These are phyloP conservation scores for Sporothrix sp. DNA, from an alignment of 2,329 filamentous ascomycete species.

Conservation along the genomic window DNA sequence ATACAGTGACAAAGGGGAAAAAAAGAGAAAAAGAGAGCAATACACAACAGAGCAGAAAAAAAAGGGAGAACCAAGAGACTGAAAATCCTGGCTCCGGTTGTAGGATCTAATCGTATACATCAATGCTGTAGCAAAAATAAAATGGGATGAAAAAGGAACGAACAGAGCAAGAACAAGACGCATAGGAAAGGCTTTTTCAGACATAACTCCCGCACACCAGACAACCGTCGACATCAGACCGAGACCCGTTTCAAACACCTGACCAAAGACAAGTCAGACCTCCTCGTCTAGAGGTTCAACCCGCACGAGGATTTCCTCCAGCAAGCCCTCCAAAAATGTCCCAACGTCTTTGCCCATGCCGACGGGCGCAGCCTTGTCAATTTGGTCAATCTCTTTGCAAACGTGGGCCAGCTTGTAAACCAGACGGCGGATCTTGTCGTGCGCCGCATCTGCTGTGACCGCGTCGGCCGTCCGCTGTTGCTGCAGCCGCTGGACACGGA, in stretches of 20 bases:
- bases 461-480: conserved; percentile 41
- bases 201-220: no score
- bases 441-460: conserved; percentile 57
- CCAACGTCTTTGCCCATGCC: conserved; percentile 89
- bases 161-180: neutral
- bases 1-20: neutral
- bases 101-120: conserved; percentile 1
- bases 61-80: no score
- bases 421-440: conserved; percentile 72
- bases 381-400: conserved; percentile 83
- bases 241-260: no score
- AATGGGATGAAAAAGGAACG: neutral
- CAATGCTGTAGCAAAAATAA: neutral
- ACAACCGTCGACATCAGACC: no score
- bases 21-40: neutral
- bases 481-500: conserved; percentile 44
- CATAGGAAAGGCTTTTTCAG: neutral
- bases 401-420: conserved; percentile 74
- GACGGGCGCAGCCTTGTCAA: conserved; percentile 76
- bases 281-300: conserved; percentile 80
- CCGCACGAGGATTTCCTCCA: conserved; percentile 87
- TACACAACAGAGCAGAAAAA: neutral
- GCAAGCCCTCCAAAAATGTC: conserved; percentile 79
- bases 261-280: neutral
- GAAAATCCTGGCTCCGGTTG: no score